Evolutionary conservation across 1,284 basidiomycete species (phyloP).

Genomic region (Porodaedalea pini): DNA sequence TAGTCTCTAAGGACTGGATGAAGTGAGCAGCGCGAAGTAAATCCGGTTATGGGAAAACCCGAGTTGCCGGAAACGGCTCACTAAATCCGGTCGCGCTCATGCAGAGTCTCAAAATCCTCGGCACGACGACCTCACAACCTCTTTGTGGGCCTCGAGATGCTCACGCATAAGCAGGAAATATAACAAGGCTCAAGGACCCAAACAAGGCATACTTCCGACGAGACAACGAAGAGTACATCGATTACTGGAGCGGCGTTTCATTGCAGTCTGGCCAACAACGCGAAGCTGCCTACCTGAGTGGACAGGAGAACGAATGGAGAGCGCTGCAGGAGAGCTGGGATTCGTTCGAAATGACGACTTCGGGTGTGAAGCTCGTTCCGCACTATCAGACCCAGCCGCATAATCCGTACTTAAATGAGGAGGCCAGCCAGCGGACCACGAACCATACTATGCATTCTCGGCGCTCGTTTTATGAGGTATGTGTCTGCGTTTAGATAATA

Average conservation of each 20-base stretch:
- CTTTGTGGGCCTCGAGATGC: background rate
- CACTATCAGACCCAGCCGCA: constrained; percentile 76
- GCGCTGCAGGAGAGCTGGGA: constrained; percentile 84
- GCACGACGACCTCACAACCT: background rate
- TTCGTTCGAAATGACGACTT: constrained; percentile 63
- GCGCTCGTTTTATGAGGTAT: constrained; percentile 56
- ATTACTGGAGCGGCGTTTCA: constrained; percentile 47
- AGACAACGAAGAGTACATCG: constrained; percentile 65
- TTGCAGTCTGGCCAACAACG: constrained; percentile 18
- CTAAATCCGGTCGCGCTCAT: background rate
- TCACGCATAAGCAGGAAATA: too few relatives aligned
- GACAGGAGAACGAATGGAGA: constrained; percentile 50
- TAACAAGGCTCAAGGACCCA: too few relatives aligned
- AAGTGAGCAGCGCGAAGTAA: too few relatives aligned
- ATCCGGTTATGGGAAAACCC: background rate
- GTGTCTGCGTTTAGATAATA: constrained; percentile 24
- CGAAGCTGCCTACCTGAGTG: constrained; percentile 8
- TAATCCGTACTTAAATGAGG: constrained; percentile 78
- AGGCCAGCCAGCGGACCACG: constrained; percentile 45
- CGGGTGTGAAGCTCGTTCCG: constrained; percentile 55
- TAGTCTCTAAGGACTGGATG: too few relatives aligned
- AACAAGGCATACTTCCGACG: constrained; percentile 68
- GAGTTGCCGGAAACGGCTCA: background rate
- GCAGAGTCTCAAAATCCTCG: background rate
- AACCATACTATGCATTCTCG: constrained; percentile 52